phyloP scores from a whole-genome alignment of 352 stramenopile genomes.

The Phytophthora fragariae region DNA sequence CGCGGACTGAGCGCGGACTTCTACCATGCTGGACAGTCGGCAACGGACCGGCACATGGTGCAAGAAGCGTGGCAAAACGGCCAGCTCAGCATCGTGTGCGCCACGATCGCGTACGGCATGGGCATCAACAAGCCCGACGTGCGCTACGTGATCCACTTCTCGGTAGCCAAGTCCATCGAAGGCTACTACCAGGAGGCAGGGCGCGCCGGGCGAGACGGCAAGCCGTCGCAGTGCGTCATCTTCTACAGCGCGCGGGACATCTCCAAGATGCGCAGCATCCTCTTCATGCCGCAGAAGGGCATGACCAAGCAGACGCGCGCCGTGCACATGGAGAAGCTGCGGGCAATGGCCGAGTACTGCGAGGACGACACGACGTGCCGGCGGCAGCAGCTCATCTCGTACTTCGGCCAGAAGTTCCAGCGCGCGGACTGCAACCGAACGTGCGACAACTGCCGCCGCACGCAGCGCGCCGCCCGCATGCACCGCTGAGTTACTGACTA shows the following conservation, averaged over 20 bases:
- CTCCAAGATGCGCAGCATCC: conserved; percentile 81
- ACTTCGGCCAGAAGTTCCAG: conserved; percentile 83
- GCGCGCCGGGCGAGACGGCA: conserved; percentile 95
- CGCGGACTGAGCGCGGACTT: conserved; percentile 88
- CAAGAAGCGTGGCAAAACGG: conserved; percentile 81
- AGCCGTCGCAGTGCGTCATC: conserved; percentile 91
- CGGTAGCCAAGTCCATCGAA: conserved; percentile 94
- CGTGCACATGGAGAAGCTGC: conserved; percentile 82
- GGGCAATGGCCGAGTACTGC: conserved; percentile 82
- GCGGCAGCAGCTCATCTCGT: conserved; percentile 76
- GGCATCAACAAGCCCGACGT: conserved; percentile 97
- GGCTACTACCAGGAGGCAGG: conserved; percentile 99
- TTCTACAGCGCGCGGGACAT: conserved; percentile 91
- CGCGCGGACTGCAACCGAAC: conserved; percentile 64
- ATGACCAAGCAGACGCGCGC: conserved; percentile 77
- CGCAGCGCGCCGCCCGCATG: conserved; percentile 41
- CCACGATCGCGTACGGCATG: conserved; percentile 96
- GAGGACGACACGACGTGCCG: conserved; percentile 79
- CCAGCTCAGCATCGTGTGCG: conserved; percentile 92
- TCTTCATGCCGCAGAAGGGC: conserved; percentile 81
- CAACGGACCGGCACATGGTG: conserved; percentile 81
- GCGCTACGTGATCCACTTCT: conserved; percentile 94
- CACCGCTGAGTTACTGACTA: conserved; percentile 19
- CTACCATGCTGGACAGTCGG: conserved; percentile 92
- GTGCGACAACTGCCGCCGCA: conserved; percentile 76